phyloP scores from a whole-genome alignment of 2,329 filamentous ascomycete genomes.

The Pseudogymnoascus sp. region DNA sequence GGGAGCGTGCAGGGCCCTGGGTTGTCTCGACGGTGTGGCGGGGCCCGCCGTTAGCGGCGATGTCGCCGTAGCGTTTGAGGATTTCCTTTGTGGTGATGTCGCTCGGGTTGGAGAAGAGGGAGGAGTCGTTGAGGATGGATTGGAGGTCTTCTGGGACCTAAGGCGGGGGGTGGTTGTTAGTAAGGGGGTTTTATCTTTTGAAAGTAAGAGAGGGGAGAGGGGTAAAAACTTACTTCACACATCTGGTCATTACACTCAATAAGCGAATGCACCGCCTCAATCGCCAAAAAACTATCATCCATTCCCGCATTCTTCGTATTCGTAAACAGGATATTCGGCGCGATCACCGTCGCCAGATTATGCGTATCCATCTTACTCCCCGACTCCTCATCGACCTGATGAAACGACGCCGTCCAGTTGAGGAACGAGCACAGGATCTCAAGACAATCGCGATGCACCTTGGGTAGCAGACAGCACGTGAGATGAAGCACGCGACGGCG shows the following conservation, averaged over 20 bases:
- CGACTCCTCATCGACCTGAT: constrained; percentile 91
- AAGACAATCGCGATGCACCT: constrained; percentile 85
- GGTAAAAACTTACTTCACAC: constrained; percentile 73
- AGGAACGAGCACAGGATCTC: constrained; percentile 95
- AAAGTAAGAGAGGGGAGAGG: too few relatives aligned
- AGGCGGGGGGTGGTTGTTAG: not conserved
- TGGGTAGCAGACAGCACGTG: constrained; percentile 86
- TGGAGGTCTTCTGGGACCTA: constrained; percentile 92
- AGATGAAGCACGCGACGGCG: constrained; percentile 82
- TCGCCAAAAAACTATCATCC: constrained; percentile 88
- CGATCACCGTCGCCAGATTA: constrained; percentile 95
- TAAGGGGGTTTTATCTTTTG: too few relatives aligned
- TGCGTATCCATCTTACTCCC: constrained; percentile 99
- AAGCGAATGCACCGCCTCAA: constrained; percentile 84
- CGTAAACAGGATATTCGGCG: constrained; percentile 85
- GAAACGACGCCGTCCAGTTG: constrained; percentile 96
- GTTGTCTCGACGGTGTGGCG: constrained; percentile 57
- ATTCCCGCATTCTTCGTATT: constrained; percentile 58
- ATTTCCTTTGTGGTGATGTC: constrained; percentile 98
- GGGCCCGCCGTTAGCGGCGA: constrained; percentile 45
- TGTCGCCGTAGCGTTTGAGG: constrained; percentile 83
- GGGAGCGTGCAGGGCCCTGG: constrained; percentile 36
- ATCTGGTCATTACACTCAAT: constrained; percentile 94
- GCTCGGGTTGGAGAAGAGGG: constrained; percentile 71
- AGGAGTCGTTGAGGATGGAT: constrained; percentile 75